Base-by-base conservation (phyloP, 768 basidiomycete genomes). In the Lentinus brumalis region DNA sequence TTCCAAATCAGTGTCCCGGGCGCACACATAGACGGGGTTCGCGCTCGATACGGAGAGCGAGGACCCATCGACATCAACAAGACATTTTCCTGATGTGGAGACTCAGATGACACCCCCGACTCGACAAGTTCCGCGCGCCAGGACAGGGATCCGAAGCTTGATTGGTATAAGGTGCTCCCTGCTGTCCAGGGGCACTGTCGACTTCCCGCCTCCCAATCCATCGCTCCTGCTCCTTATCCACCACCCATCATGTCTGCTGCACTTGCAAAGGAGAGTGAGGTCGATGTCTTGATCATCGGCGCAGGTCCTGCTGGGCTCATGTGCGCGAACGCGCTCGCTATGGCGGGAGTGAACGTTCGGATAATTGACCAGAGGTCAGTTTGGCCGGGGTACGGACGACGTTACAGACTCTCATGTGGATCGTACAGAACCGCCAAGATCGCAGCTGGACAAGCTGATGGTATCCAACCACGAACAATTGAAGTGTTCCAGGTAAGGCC, bases 281-380 rank as follows among this genome's bases (percentile, higher is more conserved):
- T 85, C 56, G 86, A 88, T 68, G 85, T 87, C 14, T 77, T 88
- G 58, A 71, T 88, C 44, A 75, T 87, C 55, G 86, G 86, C 35
- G 86, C 86, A 5, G 86, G 86, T 9, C 81, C 81, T 3, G 76
- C 80, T 1, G 84, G 89, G 3, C 70, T 91, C 3, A 89, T 92
- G 87, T 87, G 86, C 59, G 83, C 83, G 30, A 86, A 87, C 68
- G 86, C 80, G 5, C 78, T 89, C 31, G 80, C 78, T 10, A 79
- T 69, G 41, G 83, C 84, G 8, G 86, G 86, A 0, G 72, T 88
- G 30, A 79, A 81, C 38, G 82, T 87, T 16, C 77, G 81, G 8
- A 81, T 89, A 32, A 69, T 89, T 40, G 87, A 89, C 67, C 74
- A 85, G 70, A 85, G 78, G 88, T 85, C 59, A 59, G 57, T 44